phyloP scores from a whole-genome alignment of 495 filamentous ascomycete genomes.

The Annulohypoxylon nitens region DNA sequence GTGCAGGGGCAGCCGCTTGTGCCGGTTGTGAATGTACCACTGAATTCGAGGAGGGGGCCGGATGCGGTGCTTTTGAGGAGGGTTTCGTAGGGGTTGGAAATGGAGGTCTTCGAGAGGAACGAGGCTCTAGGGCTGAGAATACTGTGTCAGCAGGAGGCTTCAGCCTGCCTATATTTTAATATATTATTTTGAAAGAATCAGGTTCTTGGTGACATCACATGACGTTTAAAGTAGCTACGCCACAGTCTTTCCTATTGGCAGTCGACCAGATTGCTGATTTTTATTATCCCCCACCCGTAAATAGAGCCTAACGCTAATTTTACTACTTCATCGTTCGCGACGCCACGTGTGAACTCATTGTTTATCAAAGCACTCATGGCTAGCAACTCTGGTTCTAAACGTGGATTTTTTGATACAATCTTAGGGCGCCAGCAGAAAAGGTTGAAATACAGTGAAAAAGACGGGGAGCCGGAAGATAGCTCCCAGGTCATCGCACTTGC shows the following conservation, averaged over 20 bases:
- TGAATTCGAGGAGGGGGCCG: slow-evolving; percentile 1
- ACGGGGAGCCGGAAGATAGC: neutral
- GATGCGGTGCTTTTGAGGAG: neutral
- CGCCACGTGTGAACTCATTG: neutral
- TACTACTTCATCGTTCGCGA: neutral
- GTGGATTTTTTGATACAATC: neutral
- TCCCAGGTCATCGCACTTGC: neutral
- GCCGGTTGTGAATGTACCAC: neutral
- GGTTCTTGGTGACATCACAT: too few species aligned
- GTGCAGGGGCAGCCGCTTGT: neutral
- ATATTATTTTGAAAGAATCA: too few species aligned
- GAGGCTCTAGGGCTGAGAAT: neutral
- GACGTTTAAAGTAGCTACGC: too few species aligned
- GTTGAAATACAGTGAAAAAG: neutral
- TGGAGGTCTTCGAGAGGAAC: neutral
- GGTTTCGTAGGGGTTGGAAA: neutral
- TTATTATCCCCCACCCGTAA: neutral
- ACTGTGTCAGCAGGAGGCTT: too few species aligned
- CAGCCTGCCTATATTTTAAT: too few species aligned
- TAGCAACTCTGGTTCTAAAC: neutral
- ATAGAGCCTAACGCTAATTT: neutral
- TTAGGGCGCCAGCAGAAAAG: neutral
- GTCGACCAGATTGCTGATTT: neutral
- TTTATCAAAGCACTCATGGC: neutral
- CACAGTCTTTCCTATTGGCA: neutral